Base-by-base conservation (phyloP, 2,329 filamentous ascomycete genomes). In the Verticillium alfalfae region DNA sequence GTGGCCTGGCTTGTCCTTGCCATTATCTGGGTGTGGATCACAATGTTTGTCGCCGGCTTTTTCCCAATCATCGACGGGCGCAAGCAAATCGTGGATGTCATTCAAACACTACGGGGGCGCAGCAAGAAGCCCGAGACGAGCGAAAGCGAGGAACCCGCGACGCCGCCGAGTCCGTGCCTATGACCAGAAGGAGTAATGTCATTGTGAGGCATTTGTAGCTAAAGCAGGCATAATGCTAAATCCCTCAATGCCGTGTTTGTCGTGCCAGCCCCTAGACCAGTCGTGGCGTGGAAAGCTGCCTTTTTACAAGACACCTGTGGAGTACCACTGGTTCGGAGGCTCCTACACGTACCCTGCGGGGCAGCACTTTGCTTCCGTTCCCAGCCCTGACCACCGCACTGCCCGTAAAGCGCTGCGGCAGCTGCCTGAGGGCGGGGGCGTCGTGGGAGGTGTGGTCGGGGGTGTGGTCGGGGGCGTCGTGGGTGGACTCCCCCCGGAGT, bases 21-120 rank as follows among this genome's bases (percentile, higher is more conserved):
- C 0, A 79, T 84, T 16, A 78, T 84, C 36, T 84, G 81, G 81
- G 74, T 83, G 3, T 84, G 81, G 81, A 67, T 71, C 0, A 83
- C 81, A 0, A 75, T 83, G 73, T 68, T 84, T 0, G 69, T 83
- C 15, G 77, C 78, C 0, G 79, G 77, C 0, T 78, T 84, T 56
- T 84, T 78, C 61, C 82, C 81, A 0, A 72, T 84, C 2, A 67
- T 82, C 6, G 80, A 84, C 62, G 81, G 81, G 0, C 74, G 77
- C 13, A 61, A 61, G 18, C 74, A 75, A 57, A 70, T 76, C 12
- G 31, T 22, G 3, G 56, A 60, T 1, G 63, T 68, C 13, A 26
- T 41, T 26, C 56, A 45, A 37, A 58, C 56, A 37, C 18, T 58
- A 22, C 37, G 56, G 12, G 56, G 56, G 1, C n/a, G 26, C 9